Evolutionary conservation across 345 rosid species (phyloP).

Genomic region (Camelina neglecta): DNA sequence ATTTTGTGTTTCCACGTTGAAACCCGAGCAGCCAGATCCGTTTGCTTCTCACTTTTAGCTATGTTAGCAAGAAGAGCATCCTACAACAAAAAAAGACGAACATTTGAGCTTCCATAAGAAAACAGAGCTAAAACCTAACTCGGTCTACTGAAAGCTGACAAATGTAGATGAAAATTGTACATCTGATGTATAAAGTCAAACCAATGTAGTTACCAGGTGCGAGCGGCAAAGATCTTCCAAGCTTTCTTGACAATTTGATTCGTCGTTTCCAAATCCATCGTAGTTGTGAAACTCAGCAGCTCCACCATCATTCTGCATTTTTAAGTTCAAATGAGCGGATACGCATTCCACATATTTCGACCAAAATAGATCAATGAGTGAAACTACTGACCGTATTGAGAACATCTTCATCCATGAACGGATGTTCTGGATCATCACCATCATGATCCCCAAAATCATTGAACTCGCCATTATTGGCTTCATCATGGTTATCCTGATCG

Average conservation of each 20-base stretch:
- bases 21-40: conserved; percentile 91
- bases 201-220: conserved; percentile 69
- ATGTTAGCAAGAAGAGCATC: conserved; percentile 95
- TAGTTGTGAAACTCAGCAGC: conserved; percentile 44
- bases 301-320: conserved; percentile 46
- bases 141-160: not conserved
- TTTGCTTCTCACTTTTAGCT: conserved; percentile 89
- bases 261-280: conserved; percentile 53
- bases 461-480: conserved; percentile 51
- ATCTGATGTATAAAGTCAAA: conserved; percentile 3
- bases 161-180: not conserved
- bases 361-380: conserved; percentile 3
- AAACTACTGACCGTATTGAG: conserved; percentile 49
- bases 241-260: conserved; percentile 62
- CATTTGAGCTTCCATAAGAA: conserved; percentile 15
- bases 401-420: conserved; percentile 62
- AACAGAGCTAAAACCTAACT: conserved; percentile 7
- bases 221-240: conserved; percentile 96
- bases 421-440: conserved; percentile 55
- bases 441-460: conserved; percentile 60
- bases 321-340: conserved; percentile 35
- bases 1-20: conserved; percentile 95
- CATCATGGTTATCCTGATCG: conserved; percentile 52
- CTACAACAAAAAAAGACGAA: conserved; percentile 44
- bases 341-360: conserved; percentile 22